Conservation (phyloP, 1,284 basidiomycete genomes). For the Wallemia ichthyophaga region DNA sequence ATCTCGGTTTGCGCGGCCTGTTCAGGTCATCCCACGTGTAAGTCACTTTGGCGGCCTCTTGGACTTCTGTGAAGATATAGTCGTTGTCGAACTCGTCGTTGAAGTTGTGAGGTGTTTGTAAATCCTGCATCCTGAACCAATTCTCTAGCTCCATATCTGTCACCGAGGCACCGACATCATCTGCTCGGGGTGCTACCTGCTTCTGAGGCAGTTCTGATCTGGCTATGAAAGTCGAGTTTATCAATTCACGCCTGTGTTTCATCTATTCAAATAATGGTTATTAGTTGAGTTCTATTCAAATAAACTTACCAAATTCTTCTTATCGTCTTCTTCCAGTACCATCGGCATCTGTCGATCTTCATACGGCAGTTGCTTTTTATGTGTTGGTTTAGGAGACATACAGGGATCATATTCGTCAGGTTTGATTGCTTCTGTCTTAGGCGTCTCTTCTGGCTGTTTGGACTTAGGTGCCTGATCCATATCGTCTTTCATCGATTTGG, state of each 20-base stretch:
- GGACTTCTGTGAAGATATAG: slow-evolving; percentile 73
- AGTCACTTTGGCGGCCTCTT: slow-evolving; percentile 41
- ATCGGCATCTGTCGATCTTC: background rate
- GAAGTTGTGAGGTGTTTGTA: slow-evolving; percentile 11
- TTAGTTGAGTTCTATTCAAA: slow-evolving; percentile 11
- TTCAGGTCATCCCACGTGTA: slow-evolving; percentile 99
- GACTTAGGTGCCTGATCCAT: slow-evolving; percentile 3
- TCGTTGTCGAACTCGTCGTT: slow-evolving; percentile 71
- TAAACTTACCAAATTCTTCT: background rate
- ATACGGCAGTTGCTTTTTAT: background rate
- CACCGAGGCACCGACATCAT: slow-evolving; percentile 22
- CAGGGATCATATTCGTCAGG: background rate
- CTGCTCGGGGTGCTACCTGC: slow-evolving; percentile 5
- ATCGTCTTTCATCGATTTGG: slow-evolving; percentile 13
- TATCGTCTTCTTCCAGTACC: background rate
- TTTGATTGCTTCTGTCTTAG: background rate
- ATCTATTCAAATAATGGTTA: slow-evolving; percentile 9
- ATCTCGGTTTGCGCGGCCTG: slow-evolving; percentile 85
- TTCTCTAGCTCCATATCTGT: slow-evolving; percentile 58
- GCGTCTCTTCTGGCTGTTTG: slow-evolving; percentile 4
- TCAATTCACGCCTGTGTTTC: slow-evolving; percentile 30
- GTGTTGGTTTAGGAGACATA: background rate
- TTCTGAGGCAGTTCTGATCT: slow-evolving; percentile 24
- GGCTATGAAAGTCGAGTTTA: slow-evolving; percentile 53
- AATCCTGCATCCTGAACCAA: slow-evolving; percentile 34